Conservation (phyloP, 768 basidiomycete genomes). For the Pulveroboletus sp. region DNA sequence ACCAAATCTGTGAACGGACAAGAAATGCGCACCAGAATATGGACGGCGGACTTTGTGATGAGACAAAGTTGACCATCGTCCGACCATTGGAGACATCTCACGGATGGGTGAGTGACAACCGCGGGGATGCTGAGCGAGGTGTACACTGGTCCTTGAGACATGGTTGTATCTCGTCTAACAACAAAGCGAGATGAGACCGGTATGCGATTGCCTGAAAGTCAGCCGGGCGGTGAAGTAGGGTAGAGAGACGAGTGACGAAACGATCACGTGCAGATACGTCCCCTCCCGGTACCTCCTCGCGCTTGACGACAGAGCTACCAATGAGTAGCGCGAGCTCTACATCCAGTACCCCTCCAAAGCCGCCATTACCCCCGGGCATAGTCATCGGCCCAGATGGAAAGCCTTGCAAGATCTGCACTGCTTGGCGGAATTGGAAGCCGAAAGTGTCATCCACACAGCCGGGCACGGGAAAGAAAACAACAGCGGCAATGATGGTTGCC, state of each 20-base stretch:
- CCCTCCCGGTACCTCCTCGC: background rate
- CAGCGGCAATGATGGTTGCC: slow-evolving; percentile 32
- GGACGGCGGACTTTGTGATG: slow-evolving; percentile 58
- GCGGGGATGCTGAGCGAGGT: slow-evolving; percentile 56
- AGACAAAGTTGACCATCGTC: slow-evolving; percentile 69
- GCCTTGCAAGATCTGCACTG: slow-evolving; percentile 89
- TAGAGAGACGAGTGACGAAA: background rate
- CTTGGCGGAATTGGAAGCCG: slow-evolving; percentile 68
- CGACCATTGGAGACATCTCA: slow-evolving; percentile 64
- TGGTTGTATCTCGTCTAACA: background rate
- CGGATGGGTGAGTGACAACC: slow-evolving; percentile 54
- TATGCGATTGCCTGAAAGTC: background rate
- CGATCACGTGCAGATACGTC: slow-evolving; percentile 16
- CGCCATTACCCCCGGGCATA: slow-evolving; percentile 69
- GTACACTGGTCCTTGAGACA: slow-evolving; percentile 34
- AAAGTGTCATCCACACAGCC: slow-evolving; percentile 26
- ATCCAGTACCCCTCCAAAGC: slow-evolving; percentile 12
- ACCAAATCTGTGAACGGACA: background rate
- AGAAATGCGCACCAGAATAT: slow-evolving; percentile 54
- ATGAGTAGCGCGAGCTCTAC: slow-evolving; percentile 11
- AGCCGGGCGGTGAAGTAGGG: background rate
- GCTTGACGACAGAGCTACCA: background rate
- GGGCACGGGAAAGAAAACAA: slow-evolving; percentile 29
- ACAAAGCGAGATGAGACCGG: background rate
- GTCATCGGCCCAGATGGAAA: slow-evolving; percentile 91